Conservation (phyloP, 2,329 filamentous ascomycete species). For the Tolypocladium ophioglossoides region DNA sequence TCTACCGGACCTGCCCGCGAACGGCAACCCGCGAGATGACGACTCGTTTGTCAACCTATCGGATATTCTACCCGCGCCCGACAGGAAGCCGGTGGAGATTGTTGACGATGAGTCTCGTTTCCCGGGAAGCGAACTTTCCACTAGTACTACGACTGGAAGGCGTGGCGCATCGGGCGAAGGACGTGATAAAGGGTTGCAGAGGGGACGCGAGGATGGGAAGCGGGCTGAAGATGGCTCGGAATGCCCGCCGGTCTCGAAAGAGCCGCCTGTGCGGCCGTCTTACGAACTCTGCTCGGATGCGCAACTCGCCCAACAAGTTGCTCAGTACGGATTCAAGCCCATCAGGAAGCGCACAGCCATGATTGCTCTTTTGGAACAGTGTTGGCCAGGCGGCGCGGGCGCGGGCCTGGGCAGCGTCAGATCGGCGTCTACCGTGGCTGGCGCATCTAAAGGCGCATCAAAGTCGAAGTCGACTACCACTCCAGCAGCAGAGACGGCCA, state of each 20-base stretch:
- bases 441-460: not conserved
- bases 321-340: conserved; percentile 61
- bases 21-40: conserved; percentile 1
- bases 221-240: not conserved
- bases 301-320: conserved; percentile 51
- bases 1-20: not conserved
- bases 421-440: not conserved
- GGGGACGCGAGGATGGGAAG: not conserved
- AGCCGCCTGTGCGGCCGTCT: conserved; percentile 31
- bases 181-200: not conserved
- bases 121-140: conserved; percentile 11
- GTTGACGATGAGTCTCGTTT: conserved; percentile 7
- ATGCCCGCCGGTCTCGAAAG: not conserved
- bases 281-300: conserved; percentile 52
- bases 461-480: not conserved
- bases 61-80: conserved; percentile 11
- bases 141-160: conserved; percentile 1
- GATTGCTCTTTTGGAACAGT: conserved; percentile 59
- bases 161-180: not conserved
- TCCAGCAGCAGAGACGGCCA: not conserved
- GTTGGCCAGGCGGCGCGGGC: conserved; percentile 45
- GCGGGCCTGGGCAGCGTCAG: not conserved
- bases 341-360: conserved; percentile 58
- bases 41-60: conserved; percentile 13
- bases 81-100: not conserved